phyloP scores from a whole-genome alignment of 805 yeast species.

The Saturnispora gosingensis region DNA sequence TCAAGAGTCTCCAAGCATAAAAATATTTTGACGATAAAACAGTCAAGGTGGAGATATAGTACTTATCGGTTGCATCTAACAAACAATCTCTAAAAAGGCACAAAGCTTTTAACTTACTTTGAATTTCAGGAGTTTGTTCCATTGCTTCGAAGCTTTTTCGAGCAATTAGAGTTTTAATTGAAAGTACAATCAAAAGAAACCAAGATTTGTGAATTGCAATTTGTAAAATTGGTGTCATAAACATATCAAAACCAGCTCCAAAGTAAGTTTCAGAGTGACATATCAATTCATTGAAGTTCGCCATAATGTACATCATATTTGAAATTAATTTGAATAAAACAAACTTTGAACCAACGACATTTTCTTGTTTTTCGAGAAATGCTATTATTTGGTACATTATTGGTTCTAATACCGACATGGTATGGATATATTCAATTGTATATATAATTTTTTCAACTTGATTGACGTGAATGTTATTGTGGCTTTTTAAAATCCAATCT shows the following conservation, averaged over 20 bases:
- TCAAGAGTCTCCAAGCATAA: conserved; percentile 60
- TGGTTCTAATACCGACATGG: conserved; percentile 30
- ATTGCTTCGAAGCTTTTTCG: conserved; percentile 15
- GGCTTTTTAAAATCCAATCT: conserved; percentile 20
- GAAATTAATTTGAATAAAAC: conserved; percentile 30
- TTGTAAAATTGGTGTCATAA: conserved; percentile 31
- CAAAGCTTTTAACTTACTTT: background rate
- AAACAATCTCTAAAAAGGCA: conserved; percentile 1
- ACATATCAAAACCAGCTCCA: conserved; percentile 31
- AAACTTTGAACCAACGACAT: conserved; percentile 29
- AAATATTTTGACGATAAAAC: conserved; percentile 48
- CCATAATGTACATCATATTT: conserved; percentile 26
- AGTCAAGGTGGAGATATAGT: conserved; percentile 31
- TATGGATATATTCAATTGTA: conserved; percentile 18
- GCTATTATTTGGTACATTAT: conserved; percentile 35
- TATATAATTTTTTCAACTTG: conserved; percentile 19
- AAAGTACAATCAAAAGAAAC: conserved; percentile 13
- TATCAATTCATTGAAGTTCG: conserved; percentile 30
- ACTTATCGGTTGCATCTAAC: conserved; percentile 15
- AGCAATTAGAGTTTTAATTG: conserved; percentile 25
- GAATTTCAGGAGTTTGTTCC: background rate
- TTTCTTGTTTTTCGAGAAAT: conserved; percentile 27
- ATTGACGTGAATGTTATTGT: conserved; percentile 13
- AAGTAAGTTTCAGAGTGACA: conserved; percentile 22
- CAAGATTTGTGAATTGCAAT: conserved; percentile 31